These are phyloP conservation scores for Tuber umbilicatum DNA, from an alignment of 495 filamentous ascomycete genomes.

Conservation along the genomic window DNA sequence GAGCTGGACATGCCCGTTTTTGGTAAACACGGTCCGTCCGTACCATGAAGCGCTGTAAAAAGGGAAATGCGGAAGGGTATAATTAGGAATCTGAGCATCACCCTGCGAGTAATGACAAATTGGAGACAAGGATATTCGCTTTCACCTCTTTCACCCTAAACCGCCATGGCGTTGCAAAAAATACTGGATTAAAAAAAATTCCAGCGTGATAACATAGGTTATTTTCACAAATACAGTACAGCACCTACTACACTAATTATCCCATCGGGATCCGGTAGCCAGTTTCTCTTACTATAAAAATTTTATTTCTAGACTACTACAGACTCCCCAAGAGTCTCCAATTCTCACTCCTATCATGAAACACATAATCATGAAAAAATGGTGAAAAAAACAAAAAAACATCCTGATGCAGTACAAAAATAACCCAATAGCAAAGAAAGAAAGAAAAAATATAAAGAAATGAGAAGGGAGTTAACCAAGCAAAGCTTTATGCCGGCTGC, in stretches of 20 bases:
- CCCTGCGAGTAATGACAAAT: too few relatives aligned
- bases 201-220: too few relatives aligned
- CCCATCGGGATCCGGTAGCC: not conserved
- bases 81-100: too few relatives aligned
- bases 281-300: not conserved
- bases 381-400: not conserved
- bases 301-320: constrained; percentile 7
- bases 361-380: constrained; percentile 7
- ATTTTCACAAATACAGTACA: not conserved
- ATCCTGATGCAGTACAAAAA: constrained; percentile 2
- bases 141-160: too few relatives aligned
- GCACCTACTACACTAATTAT: not conserved
- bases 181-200: too few relatives aligned
- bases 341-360: not conserved
- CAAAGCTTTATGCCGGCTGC: not conserved
- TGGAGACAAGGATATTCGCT: too few relatives aligned
- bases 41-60: too few relatives aligned
- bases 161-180: too few relatives aligned
- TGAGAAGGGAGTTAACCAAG: not conserved
- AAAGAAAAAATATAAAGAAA: not conserved
- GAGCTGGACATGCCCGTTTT: too few relatives aligned
- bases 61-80: too few relatives aligned
- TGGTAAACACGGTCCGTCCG: too few relatives aligned
- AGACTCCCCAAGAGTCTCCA: not conserved
- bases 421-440: constrained; percentile 10